These are phyloP conservation scores for Exophiala aquamarina DNA, from an alignment of 2,329 filamentous ascomycete species.

Conservation along the genomic window DNA sequence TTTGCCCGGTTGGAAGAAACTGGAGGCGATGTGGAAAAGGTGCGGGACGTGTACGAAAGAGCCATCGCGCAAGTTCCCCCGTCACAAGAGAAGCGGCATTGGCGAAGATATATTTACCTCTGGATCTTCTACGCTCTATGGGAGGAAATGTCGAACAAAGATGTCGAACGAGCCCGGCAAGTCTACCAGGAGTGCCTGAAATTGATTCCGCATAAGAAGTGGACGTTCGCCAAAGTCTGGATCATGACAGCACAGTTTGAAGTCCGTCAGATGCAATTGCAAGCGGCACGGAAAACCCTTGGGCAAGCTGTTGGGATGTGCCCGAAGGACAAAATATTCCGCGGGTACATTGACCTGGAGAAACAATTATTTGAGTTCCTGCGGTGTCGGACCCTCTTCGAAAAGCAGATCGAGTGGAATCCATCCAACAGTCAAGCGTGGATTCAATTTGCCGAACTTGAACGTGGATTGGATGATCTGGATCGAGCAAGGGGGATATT, in stretches of 20 bases:
- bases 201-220: slow-evolving; percentile 90
- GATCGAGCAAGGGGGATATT: slow-evolving; percentile 88
- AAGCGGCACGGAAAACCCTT: slow-evolving; percentile 79
- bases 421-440: slow-evolving; percentile 86
- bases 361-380: slow-evolving; percentile 92
- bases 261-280: slow-evolving; percentile 79
- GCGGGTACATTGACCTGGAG: slow-evolving; percentile 89
- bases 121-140: slow-evolving; percentile 97
- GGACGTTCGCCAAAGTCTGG: slow-evolving; percentile 98
- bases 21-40: slow-evolving; percentile 75
- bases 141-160: slow-evolving; percentile 84
- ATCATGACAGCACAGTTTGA: slow-evolving; percentile 91
- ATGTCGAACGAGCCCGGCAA: slow-evolving; percentile 75
- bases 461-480: slow-evolving; percentile 84
- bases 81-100: slow-evolving; percentile 94
- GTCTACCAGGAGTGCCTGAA: slow-evolving; percentile 88
- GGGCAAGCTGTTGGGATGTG: slow-evolving; percentile 91
- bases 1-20: slow-evolving; percentile 88
- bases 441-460: slow-evolving; percentile 94
- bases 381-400: slow-evolving; percentile 85
- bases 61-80: slow-evolving; percentile 94
- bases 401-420: slow-evolving; percentile 93
- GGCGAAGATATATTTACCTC: slow-evolving; percentile 94
- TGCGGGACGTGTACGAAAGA: slow-evolving; percentile 90
- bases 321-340: slow-evolving; percentile 93